phyloP scores from a whole-genome alignment of 1,284 basidiomycete species.

The Puccinia hordei region DNA sequence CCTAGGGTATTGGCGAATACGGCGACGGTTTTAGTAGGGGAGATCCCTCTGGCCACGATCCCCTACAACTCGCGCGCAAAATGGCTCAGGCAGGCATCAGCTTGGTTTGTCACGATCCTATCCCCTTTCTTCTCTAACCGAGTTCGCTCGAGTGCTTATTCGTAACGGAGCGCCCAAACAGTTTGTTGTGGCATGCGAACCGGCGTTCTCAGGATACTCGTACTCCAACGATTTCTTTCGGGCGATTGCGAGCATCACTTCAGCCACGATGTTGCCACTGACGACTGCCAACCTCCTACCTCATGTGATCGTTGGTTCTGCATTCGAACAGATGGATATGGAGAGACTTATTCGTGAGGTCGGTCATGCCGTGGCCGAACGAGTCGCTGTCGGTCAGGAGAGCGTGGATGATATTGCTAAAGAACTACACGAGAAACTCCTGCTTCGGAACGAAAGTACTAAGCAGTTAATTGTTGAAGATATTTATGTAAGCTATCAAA shows the following conservation, averaged over 20 bases:
- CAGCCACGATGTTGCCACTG: conserved; percentile 89
- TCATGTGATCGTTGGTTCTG: conserved; percentile 96
- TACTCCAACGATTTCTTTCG: conserved; percentile 93
- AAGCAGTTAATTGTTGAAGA: conserved; percentile 95
- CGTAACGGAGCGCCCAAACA: conserved; percentile 58
- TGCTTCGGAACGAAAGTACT: conserved; percentile 91
- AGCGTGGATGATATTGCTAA: conserved; percentile 94
- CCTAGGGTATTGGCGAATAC: conserved; percentile 45
- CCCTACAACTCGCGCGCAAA: conserved; percentile 77
- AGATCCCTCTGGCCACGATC: conserved; percentile 69
- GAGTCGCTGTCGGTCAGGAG: conserved; percentile 79
- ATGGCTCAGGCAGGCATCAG: conserved; percentile 92
- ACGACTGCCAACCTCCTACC: conserved; percentile 93
- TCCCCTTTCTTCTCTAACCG: not conserved
- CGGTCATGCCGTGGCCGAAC: conserved; percentile 85
- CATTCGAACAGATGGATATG: conserved; percentile 95
- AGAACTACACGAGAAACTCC: conserved; percentile 84
- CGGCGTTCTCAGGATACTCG: conserved; percentile 88
- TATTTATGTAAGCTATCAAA: conserved; percentile 66
- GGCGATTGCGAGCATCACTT: conserved; percentile 87
- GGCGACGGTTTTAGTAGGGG: conserved; percentile 38
- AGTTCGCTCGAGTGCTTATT: not conserved
- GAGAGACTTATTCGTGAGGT: conserved; percentile 92
- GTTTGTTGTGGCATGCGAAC: conserved; percentile 99
- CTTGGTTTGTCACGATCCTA: conserved; percentile 65